These are phyloP conservation scores for Castanospermum australe DNA, from an alignment of 306 rosid genomes.

Conservation along the genomic window DNA sequence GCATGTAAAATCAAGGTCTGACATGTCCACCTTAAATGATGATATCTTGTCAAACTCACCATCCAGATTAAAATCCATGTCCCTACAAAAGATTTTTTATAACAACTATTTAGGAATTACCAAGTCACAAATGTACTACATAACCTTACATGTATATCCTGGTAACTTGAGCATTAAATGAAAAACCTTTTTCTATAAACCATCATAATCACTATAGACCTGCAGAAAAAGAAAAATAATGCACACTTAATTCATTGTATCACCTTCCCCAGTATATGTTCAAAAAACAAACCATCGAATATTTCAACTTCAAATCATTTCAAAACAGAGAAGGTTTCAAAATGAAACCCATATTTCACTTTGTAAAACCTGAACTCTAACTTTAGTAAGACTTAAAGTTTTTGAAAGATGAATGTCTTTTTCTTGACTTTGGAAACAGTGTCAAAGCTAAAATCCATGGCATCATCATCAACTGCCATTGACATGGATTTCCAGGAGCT, in stretches of 20 bases:
- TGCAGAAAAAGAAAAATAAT: conserved; percentile 13
- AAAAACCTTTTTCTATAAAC: conserved; percentile 3
- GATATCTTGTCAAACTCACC: conserved; percentile 74
- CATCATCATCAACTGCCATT: conserved; percentile 67
- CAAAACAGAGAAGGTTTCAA: conserved; percentile 17
- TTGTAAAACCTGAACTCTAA: not conserved
- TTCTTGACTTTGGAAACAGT: conserved; percentile 58
- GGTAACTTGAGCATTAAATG: not conserved
- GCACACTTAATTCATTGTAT: conserved; percentile 9
- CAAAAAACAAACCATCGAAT: conserved; percentile 6
- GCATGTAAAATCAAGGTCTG: conserved; percentile 79
- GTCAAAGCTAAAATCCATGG: conserved; percentile 70
- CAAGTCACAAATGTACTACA: conserved; percentile 9
- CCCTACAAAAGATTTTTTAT: conserved; percentile 48
- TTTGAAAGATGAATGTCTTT: conserved; percentile 69
- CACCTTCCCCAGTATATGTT: conserved; percentile 19
- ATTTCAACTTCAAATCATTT: not conserved
- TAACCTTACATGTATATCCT: conserved; percentile 15
- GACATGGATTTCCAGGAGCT: conserved; percentile 92
- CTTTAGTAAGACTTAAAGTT: conserved; percentile 56
- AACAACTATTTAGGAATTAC: conserved; percentile 30
- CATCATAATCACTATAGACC: not conserved
- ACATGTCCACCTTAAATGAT: conserved; percentile 83
- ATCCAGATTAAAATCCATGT: conserved; percentile 81
- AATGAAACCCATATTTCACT: conserved; percentile 1